Evolutionary conservation across 306 rosid species (phyloP).

Genomic region (Erythrophleum fordii): DNA sequence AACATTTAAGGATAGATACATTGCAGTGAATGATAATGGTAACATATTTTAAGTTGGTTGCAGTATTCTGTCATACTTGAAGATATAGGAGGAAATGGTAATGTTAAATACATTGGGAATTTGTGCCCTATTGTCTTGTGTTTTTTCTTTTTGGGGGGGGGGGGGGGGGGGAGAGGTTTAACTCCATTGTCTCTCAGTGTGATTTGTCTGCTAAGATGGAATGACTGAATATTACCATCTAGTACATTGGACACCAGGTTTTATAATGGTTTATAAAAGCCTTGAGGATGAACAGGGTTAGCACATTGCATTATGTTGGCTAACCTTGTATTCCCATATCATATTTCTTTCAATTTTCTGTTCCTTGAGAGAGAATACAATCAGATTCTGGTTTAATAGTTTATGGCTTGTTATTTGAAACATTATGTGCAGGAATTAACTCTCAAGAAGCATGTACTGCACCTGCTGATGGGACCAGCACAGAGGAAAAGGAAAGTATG

Average conservation of each 20-base stretch:
- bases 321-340: background rate
- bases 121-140: background rate
- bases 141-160: no score
- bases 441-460: slow-evolving; percentile 40
- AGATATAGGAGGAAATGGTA: background rate
- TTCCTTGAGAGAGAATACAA: slow-evolving; percentile 1
- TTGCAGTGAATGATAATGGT: slow-evolving; percentile 68
- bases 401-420: slow-evolving; percentile 22
- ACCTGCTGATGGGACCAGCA: slow-evolving; percentile 41
- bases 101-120: background rate
- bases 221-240: no score
- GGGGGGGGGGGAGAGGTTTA: no score
- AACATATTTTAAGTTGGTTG: slow-evolving; percentile 36
- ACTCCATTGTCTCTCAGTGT: background rate
- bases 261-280: no score
- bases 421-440: slow-evolving; percentile 42
- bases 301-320: background rate
- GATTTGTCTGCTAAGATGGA: no score
- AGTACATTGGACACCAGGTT: no score
- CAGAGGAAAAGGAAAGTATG: slow-evolving; percentile 58
- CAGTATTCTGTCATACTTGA: slow-evolving; percentile 13
- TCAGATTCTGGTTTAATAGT: slow-evolving; percentile 19
- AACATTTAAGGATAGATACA: slow-evolving; percentile 52
- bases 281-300: background rate
- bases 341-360: background rate